These are phyloP conservation scores for Scenedesmus sp. DNA, from an alignment of 163 green algal genomes.

Conservation along the genomic window DNA sequence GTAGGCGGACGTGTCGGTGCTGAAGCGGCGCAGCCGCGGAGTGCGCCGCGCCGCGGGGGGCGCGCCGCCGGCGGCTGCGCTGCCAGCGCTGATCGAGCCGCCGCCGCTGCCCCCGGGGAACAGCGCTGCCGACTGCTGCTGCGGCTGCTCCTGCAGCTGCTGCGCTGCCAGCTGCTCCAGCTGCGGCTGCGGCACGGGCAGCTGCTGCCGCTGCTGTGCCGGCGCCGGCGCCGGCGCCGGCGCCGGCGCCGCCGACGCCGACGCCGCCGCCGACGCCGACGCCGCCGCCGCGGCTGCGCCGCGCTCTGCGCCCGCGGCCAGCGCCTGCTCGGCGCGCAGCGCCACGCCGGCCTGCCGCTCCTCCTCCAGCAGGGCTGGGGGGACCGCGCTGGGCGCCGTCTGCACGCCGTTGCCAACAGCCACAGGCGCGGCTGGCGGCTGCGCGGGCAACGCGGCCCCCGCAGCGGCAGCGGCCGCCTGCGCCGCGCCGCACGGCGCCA, in stretches of 20 bases:
- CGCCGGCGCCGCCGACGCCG: not conserved
- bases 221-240: not conserved
- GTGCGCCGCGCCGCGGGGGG: not conserved
- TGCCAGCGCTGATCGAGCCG: not conserved
- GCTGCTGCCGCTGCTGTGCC: constrained; percentile 1
- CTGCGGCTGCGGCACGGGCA: not conserved
- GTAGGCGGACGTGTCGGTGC: not conserved
- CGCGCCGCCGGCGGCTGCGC: not conserved
- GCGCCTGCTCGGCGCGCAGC: no score
- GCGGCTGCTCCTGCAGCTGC: constrained; percentile 3
- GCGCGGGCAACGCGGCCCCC: not conserved
- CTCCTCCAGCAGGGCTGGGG: no score
- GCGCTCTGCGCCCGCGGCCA: no score
- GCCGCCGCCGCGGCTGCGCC: not conserved
- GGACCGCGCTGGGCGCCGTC: no score
- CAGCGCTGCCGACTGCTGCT: constrained; percentile 7
- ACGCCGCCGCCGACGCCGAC: not conserved
- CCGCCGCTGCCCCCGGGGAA: not conserved
- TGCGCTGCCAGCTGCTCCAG: not conserved
- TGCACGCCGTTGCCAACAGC: not conserved
- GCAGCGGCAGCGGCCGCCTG: not conserved
- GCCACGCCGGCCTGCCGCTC: no score
- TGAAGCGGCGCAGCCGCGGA: constrained; percentile 23
- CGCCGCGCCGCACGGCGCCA: not conserved
- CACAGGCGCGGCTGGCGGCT: constrained; percentile 1